Evolutionary conservation across 768 basidiomycete genomes (phyloP).

Genomic region (Grammothele lineata): DNA sequence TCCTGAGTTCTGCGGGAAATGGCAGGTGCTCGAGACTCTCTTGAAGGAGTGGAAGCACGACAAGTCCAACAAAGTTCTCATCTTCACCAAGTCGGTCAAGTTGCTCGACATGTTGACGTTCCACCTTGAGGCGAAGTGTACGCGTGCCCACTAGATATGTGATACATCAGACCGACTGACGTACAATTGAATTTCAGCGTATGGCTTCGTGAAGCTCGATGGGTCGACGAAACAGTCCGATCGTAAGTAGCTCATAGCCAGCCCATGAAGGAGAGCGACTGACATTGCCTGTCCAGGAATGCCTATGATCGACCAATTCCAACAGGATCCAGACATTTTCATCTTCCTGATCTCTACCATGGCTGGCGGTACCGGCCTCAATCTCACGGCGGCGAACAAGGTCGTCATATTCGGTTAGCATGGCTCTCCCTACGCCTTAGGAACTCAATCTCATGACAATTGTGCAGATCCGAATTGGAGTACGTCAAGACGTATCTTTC

Average conservation of each 20-base stretch:
- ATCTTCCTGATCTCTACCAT: slow-evolving; percentile 88
- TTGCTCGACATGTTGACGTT: slow-evolving; percentile 81
- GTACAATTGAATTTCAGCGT: slow-evolving; percentile 23
- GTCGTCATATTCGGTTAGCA: slow-evolving; percentile 82
- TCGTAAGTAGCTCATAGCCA: background rate
- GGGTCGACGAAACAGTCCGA: slow-evolving; percentile 58
- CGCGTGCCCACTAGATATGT: no score
- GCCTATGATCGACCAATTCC: slow-evolving; percentile 82
- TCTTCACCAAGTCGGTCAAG: slow-evolving; percentile 93
- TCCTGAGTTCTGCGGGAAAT: slow-evolving; percentile 77
- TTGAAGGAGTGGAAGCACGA: slow-evolving; percentile 67
- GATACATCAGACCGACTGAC: no score
- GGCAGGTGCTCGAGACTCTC: slow-evolving; percentile 65
- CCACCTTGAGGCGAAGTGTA: slow-evolving; percentile 59
- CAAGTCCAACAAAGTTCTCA: slow-evolving; percentile 76
- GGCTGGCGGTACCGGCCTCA: slow-evolving; percentile 89
- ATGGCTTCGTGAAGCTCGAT: slow-evolving; percentile 71
- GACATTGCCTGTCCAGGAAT: slow-evolving; percentile 48
- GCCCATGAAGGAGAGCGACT: slow-evolving; percentile 1
- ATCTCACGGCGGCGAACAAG: slow-evolving; percentile 89
- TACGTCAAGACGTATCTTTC: slow-evolving; percentile 34
- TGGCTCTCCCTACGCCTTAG: background rate
- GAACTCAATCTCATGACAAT: background rate
- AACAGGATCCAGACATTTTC: slow-evolving; percentile 66
- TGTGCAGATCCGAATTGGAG: slow-evolving; percentile 89